Evolutionary conservation across 768 basidiomycete species (phyloP).

Genomic region (Multifurca ochricompacta): DNA sequence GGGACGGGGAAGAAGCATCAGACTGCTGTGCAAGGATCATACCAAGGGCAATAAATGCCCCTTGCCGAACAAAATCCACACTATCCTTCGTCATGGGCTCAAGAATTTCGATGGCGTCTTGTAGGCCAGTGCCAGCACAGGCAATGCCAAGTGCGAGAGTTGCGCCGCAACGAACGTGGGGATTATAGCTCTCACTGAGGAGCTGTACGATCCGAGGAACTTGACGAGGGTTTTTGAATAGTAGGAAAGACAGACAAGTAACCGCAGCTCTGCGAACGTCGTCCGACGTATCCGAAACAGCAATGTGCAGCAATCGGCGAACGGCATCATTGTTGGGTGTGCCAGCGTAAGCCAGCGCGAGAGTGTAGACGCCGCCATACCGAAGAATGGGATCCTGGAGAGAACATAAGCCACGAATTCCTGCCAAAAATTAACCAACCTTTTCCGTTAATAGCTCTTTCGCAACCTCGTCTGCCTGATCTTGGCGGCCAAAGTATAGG

Average conservation of each 20-base stretch:
- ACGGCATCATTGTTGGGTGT: conserved; percentile 93
- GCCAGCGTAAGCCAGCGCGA: conserved; percentile 94
- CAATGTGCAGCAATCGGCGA: conserved; percentile 86
- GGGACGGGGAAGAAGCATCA: conserved; percentile 78
- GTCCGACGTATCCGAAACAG: conserved; percentile 96
- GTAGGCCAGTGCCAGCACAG: conserved; percentile 93
- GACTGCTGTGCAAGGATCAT: conserved; percentile 98
- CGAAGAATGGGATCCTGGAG: conserved; percentile 89
- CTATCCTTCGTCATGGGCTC: conserved; percentile 98
- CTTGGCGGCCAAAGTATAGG: conserved; percentile 87
- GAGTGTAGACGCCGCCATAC: conserved; percentile 95
- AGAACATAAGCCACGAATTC: conserved; percentile 3
- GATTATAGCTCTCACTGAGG: conserved; percentile 96
- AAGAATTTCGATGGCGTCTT: conserved; percentile 94
- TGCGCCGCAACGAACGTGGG: conserved; percentile 95
- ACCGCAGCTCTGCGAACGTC: conserved; percentile 97
- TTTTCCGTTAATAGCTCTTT: conserved; percentile 76
- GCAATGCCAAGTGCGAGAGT: conserved; percentile 95
- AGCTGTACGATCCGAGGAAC: conserved; percentile 96
- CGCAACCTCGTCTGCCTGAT: conserved; percentile 83
- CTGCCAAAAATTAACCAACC: conserved; percentile 35
- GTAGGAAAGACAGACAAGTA: conserved; percentile 88
- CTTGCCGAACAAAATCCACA: conserved; percentile 97
- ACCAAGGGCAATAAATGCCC: conserved; percentile 89
- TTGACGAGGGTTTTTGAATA: conserved; percentile 95